These are phyloP conservation scores for Saturnispora bothae DNA, from an alignment of 805 yeast genomes.

Conservation along the genomic window DNA sequence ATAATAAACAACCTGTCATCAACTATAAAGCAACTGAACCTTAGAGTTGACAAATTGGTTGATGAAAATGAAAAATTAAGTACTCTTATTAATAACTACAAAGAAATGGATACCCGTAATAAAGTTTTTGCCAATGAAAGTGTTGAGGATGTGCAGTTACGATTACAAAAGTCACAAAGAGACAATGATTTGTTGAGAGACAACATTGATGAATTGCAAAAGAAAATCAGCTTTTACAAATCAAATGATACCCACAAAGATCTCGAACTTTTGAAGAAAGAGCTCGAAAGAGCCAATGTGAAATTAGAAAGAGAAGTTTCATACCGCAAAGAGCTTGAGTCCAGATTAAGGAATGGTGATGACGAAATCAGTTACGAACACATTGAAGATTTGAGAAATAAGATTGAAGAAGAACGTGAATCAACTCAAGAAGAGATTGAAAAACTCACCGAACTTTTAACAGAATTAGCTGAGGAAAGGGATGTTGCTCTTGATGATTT, in stretches of 20 bases:
- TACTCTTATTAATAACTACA: not conserved
- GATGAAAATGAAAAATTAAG: conserved; percentile 10
- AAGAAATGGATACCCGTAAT: not conserved
- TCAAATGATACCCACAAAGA: too few species aligned
- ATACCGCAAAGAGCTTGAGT: not conserved
- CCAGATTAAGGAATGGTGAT: not conserved
- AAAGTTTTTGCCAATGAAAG: not conserved
- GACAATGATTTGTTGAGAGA: conserved; percentile 16
- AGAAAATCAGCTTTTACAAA: too few species aligned
- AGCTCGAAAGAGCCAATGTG: conserved; percentile 3
- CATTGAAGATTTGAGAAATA: conserved; percentile 2
- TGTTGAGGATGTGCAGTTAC: conserved; percentile 4
- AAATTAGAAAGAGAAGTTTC: conserved; percentile 5
- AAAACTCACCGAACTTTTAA: conserved; percentile 18
- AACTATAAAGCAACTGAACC: conserved; percentile 9
- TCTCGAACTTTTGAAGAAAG: not conserved
- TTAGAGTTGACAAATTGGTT: conserved; percentile 4
- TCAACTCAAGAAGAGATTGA: conserved; percentile 12
- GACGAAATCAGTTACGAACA: conserved; percentile 4
- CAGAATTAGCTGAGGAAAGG: conserved; percentile 3
- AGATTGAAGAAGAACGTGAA: conserved; percentile 9
- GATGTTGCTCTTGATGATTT: conserved; percentile 28
- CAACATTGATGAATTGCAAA: conserved; percentile 25
- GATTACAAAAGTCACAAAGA: conserved; percentile 5
- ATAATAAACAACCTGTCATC: conserved; percentile 1